Evolutionary conservation across 2,329 filamentous ascomycete genomes (phyloP).

Genomic region (Orbilia quercus): DNA sequence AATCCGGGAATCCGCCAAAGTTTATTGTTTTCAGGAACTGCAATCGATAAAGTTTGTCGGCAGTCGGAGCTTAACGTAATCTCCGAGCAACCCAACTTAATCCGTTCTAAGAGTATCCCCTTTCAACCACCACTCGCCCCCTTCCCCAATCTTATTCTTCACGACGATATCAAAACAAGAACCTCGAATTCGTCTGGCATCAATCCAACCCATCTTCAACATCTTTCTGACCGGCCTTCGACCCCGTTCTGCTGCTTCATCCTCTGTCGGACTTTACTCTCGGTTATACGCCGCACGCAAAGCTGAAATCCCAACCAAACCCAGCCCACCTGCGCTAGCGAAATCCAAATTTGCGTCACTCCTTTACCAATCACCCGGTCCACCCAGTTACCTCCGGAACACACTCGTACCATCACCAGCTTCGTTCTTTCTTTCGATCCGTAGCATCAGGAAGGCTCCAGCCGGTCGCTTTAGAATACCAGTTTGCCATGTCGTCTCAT

Average conservation of each 20-base stretch:
- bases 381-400: constrained; percentile 1
- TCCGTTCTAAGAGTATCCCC: constrained; percentile 4
- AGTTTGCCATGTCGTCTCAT: constrained; percentile 43
- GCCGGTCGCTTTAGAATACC: neutral
- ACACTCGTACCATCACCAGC: neutral
- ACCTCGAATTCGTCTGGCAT: too few species aligned
- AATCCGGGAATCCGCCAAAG: too few species aligned
- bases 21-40: too few species aligned
- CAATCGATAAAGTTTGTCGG: neutral
- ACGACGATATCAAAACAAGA: neutral
- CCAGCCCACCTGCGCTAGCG: constrained; percentile 23
- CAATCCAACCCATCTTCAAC: neutral
- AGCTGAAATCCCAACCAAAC: constrained; percentile 6
- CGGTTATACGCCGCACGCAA: neutral
- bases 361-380: constrained; percentile 29
- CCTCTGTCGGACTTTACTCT: constrained; percentile 1
- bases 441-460: neutral
- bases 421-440: constrained; percentile 19
- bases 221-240: neutral
- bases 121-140: constrained; percentile 1
- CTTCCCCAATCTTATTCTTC: constrained; percentile 1
- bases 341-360: constrained; percentile 55
- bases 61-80: constrained; percentile 19
- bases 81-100: constrained; percentile 2
- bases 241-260: neutral